phyloP scores from a whole-genome alignment of 495 filamentous ascomycete species.

The Penicillium manginii region DNA sequence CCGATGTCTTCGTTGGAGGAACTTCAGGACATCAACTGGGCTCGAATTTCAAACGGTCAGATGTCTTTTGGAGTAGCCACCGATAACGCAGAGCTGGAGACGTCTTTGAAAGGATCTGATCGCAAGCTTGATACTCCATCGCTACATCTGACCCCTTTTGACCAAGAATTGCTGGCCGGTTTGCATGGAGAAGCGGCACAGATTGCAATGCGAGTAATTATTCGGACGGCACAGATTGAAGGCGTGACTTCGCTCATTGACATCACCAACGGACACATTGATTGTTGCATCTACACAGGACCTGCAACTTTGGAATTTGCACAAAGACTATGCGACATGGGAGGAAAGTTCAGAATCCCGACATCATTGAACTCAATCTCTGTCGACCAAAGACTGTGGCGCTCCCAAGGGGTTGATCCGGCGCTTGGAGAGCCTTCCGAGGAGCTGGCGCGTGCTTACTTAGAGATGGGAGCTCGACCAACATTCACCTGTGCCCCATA shows the following conservation, averaged over 20 bases:
- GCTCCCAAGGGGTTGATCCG: conserved; percentile 26
- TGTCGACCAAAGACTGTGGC: conserved; percentile 34
- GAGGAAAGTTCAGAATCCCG: conserved; percentile 28
- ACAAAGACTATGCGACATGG: conserved; percentile 21
- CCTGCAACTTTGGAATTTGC: conserved; percentile 31
- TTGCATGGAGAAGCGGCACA: conserved; percentile 25
- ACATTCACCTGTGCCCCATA: conserved; percentile 43
- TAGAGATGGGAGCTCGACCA: conserved; percentile 32
- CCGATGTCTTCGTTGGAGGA: conserved; percentile 12
- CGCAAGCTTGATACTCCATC: neutral
- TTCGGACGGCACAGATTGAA: conserved; percentile 25
- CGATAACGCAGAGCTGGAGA: neutral
- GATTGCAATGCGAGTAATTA: conserved; percentile 30
- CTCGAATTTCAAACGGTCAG: conserved; percentile 6
- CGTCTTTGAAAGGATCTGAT: neutral
- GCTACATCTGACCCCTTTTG: conserved; percentile 10
- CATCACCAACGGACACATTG: conserved; percentile 34
- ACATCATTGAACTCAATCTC: conserved; percentile 40
- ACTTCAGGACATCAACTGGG: conserved; percentile 4
- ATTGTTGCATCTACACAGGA: conserved; percentile 40
- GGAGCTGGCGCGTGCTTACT: conserved; percentile 28
- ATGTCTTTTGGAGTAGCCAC: neutral
- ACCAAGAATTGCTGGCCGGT: conserved; percentile 27
- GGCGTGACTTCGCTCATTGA: conserved; percentile 25
- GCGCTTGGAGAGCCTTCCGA: conserved; percentile 19